Evolutionary conservation across 495 filamentous ascomycete species (phyloP).

Genomic region (Podospora pseudocomata): DNA sequence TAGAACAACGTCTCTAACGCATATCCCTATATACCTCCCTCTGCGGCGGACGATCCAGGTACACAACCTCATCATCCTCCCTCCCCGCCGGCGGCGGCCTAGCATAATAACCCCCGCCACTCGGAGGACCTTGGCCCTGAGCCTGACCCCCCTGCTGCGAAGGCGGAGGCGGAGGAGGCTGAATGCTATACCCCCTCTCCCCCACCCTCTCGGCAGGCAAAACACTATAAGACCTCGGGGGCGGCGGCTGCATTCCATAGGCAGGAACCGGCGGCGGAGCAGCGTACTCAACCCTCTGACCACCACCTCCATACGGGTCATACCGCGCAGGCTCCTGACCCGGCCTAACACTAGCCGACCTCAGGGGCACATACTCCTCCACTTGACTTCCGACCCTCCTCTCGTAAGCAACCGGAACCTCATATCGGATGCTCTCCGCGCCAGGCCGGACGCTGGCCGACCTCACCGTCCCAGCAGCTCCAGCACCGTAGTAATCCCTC

Average conservation of each 20-base stretch:
- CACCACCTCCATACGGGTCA: slow-evolving; percentile 25
- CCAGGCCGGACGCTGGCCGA: slow-evolving; percentile 55
- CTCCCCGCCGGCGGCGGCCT: slow-evolving; percentile 15
- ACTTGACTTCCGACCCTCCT: slow-evolving; percentile 48
- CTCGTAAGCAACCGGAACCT: slow-evolving; percentile 38
- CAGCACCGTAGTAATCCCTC: slow-evolving; percentile 44
- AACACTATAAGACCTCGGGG: slow-evolving; percentile 44
- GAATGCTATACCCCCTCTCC: slow-evolving; percentile 36
- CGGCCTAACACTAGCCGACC: slow-evolving; percentile 31
- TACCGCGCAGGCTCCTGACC: slow-evolving; percentile 15
- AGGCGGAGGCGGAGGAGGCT: slow-evolving; percentile 19
- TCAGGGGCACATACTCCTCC: slow-evolving; percentile 27
- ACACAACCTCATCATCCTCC: slow-evolving; percentile 45
- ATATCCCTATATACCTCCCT: slow-evolving; percentile 24
- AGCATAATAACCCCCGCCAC: slow-evolving; percentile 29
- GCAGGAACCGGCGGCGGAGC: slow-evolving; percentile 15
- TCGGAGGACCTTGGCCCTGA: slow-evolving; percentile 9
- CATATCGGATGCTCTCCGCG: slow-evolving; percentile 49
- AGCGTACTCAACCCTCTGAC: slow-evolving; percentile 41
- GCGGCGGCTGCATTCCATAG: slow-evolving; percentile 33
- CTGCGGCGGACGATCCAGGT: slow-evolving; percentile 39
- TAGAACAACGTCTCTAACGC: slow-evolving; percentile 9
- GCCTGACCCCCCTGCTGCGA: not conserved
- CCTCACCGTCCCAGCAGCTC: slow-evolving; percentile 20
- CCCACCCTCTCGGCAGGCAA: slow-evolving; percentile 28